A percentile compares a stretch with the other conserved stretches of the same genome.
phyloP scores from a whole-genome alignment of 768 basidiomycete genomes.

The Gautieria morchelliformis region DNA sequence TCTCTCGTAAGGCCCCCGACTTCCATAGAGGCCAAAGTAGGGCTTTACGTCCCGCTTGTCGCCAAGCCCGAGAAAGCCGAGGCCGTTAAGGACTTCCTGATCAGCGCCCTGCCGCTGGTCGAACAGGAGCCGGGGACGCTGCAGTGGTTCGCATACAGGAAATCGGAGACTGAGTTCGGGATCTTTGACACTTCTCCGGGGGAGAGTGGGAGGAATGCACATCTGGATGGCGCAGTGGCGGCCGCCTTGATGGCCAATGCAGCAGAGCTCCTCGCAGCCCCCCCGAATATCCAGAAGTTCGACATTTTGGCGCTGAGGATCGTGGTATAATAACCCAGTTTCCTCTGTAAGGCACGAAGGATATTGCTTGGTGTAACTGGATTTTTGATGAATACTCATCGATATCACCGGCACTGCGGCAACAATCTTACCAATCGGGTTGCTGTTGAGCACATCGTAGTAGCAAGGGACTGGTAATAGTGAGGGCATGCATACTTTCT shows the following conservation, averaged over 20 bases:
- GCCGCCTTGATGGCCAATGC: conserved; percentile 25
- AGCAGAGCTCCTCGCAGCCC: conserved; percentile 21
- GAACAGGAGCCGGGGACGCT: conserved; percentile 26
- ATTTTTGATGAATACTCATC: too few relatives aligned
- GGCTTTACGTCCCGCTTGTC: conserved; percentile 25
- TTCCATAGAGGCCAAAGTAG: conserved; percentile 14
- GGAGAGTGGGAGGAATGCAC: conserved; percentile 24
- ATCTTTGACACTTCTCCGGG: conserved; percentile 29
- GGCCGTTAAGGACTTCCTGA: conserved; percentile 26
- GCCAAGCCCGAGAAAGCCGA: conserved; percentile 28
- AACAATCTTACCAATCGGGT: too few relatives aligned
- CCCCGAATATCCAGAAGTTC: conserved; percentile 23
- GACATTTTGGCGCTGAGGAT: conserved; percentile 28
- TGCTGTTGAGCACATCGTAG: too few relatives aligned
- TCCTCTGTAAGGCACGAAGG: background rate
- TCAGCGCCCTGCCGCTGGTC: conserved; percentile 24
- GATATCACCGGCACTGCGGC: too few relatives aligned
- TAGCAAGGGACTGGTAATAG: too few relatives aligned
- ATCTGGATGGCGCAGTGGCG: conserved; percentile 27
- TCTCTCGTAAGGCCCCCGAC: conserved; percentile 19
- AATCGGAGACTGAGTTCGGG: conserved; percentile 28
- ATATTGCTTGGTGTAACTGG: too few relatives aligned
- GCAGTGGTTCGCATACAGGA: conserved; percentile 31
- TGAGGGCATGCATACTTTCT: too few relatives aligned
- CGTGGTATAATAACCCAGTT: background rate